These are phyloP conservation scores for Zoysia pacifica DNA, from an alignment of 176 grass and related monocot species.

Conservation along the genomic window DNA sequence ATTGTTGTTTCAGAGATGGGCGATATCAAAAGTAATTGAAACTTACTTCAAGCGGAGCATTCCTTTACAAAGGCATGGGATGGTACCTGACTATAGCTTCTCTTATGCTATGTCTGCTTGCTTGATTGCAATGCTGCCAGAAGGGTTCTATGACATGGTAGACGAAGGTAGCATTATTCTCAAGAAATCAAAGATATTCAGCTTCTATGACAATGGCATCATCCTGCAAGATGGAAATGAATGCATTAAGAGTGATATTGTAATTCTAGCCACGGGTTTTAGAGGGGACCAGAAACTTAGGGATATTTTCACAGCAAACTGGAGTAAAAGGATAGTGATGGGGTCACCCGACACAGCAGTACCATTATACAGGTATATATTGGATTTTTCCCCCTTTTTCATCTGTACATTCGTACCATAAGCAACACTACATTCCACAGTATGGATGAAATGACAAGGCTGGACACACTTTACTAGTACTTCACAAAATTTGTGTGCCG, in stretches of 20 bases:
- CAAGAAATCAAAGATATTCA: conserved; percentile 67
- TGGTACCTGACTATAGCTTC: conserved; percentile 95
- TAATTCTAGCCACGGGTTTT: conserved; percentile 91
- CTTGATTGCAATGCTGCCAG: conserved; percentile 70
- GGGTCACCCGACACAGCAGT: conserved; percentile 57
- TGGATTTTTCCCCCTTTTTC: neutral
- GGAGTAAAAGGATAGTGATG: conserved; percentile 61
- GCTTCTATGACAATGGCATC: conserved; percentile 66
- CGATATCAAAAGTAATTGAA: conserved; percentile 64
- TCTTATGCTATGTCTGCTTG: conserved; percentile 65
- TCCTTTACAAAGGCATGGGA: conserved; percentile 77
- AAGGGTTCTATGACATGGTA: conserved; percentile 80
- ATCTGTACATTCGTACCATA: conserved; percentile 5
- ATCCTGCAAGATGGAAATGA: conserved; percentile 61
- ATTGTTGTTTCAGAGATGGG: conserved; percentile 72
- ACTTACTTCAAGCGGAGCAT: conserved; percentile 58
- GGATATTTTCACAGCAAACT: conserved; percentile 68
- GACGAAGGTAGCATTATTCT: conserved; percentile 84
- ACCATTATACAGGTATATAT: conserved; percentile 71
- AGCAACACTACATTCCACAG: conserved; percentile 16
- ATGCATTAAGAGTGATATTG: conserved; percentile 56
- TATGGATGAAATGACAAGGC: neutral
- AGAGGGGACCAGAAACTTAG: conserved; percentile 87
- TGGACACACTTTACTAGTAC: conserved; percentile 1
- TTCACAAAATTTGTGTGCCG: neutral